These are phyloP conservation scores for Eremothecium coryli DNA, from an alignment of 1,139 yeast species.

Conservation along the genomic window DNA sequence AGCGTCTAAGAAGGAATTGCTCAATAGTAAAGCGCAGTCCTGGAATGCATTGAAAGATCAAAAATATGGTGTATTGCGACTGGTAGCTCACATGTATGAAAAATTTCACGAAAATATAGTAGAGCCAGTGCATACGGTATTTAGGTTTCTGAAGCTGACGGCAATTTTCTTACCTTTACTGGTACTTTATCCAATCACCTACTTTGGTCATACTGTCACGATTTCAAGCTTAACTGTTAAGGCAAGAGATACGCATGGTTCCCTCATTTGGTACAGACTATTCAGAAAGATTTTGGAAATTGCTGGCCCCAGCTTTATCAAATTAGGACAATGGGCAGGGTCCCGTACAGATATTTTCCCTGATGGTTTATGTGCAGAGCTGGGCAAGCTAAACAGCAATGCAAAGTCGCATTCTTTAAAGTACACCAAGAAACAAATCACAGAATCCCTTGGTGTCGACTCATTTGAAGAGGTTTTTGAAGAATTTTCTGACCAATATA, in stretches of 20 bases:
- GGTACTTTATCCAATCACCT: conserved; percentile 53
- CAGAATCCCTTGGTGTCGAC: conserved; percentile 51
- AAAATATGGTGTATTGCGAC: conserved; percentile 25
- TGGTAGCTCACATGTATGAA: conserved; percentile 35
- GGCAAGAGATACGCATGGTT: conserved; percentile 45
- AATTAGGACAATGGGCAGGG: conserved; percentile 99
- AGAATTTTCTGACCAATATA: conserved; percentile 62
- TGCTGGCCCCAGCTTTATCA: conserved; percentile 93
- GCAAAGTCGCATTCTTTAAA: conserved; percentile 63
- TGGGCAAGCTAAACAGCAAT: conserved; percentile 72
- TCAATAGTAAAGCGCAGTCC: conserved; percentile 26
- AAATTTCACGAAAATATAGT: conserved; percentile 42
- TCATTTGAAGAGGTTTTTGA: conserved; percentile 70
- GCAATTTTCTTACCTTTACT: conserved; percentile 64
- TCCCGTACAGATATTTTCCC: conserved; percentile 95
- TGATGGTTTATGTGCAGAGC: conserved; percentile 63
- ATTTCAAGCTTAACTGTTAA: conserved; percentile 28
- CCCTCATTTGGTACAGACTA: conserved; percentile 60
- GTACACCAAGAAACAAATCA: conserved; percentile 51
- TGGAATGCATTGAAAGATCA: neutral
- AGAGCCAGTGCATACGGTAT: conserved; percentile 62
- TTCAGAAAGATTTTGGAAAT: conserved; percentile 62
- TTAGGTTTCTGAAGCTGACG: conserved; percentile 62
- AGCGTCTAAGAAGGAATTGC: conserved; percentile 48
- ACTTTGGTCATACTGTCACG: conserved; percentile 43